These are phyloP conservation scores for Chlamydomonas sp. DNA, from an alignment of 139 green algal species.

Conservation along the genomic window DNA sequence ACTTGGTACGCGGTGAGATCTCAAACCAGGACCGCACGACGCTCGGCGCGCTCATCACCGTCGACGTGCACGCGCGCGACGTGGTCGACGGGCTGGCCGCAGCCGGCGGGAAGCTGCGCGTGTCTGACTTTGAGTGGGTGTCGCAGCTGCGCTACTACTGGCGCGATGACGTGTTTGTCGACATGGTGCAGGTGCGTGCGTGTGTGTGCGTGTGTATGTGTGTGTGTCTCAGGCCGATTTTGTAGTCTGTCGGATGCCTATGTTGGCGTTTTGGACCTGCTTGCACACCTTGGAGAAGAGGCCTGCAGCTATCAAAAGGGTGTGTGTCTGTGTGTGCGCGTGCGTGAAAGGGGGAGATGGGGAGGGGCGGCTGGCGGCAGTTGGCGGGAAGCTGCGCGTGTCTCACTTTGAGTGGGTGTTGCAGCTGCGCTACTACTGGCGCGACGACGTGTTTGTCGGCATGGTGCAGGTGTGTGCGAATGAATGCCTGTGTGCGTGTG, in stretches of 20 bases:
- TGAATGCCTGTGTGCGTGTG: no score
- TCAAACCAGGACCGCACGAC: slow-evolving; percentile 49
- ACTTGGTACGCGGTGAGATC: slow-evolving; percentile 59
- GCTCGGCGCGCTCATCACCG: slow-evolving; percentile 71
- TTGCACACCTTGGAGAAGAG: no score
- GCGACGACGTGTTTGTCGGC: slow-evolving; percentile 64
- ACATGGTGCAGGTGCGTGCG: slow-evolving; percentile 62
- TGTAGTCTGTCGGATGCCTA: no score
- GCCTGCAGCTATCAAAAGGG: no score
- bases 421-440: slow-evolving; percentile 66
- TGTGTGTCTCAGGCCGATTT: no score
- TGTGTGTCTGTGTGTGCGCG: no score
- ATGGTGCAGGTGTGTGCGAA: slow-evolving; percentile 56
- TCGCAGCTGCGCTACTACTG: slow-evolving; percentile 76
- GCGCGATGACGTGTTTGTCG: slow-evolving; percentile 63
- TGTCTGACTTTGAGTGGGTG: slow-evolving; percentile 74
- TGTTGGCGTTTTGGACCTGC: no score
- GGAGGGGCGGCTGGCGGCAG: slow-evolving; percentile 20
- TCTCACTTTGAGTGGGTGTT: not conserved
- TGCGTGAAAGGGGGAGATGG: slow-evolving; percentile 70
- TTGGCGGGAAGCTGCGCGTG: slow-evolving; percentile 7
- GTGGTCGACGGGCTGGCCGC: slow-evolving; percentile 31
- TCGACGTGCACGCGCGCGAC: slow-evolving; percentile 74
- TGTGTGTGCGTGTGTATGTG: no score
- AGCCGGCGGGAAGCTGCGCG: slow-evolving; percentile 10